Base-by-base conservation (phyloP, 352 stramenopile species). In the Pythium pyrilobum region DNA sequence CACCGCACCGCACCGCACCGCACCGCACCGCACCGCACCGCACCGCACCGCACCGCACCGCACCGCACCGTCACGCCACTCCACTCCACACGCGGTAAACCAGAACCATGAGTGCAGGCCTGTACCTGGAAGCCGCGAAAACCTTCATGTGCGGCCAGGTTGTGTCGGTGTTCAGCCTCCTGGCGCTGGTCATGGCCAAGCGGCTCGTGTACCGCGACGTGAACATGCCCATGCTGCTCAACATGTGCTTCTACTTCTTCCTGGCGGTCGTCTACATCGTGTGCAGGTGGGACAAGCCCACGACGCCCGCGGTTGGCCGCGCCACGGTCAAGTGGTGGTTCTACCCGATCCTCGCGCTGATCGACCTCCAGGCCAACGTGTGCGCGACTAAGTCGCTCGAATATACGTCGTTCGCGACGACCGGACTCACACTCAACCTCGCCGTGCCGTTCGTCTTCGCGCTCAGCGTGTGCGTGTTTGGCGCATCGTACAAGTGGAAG, bases 351-450 rank as follows among this genome's bases (percentile, higher is more conserved):
- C 53, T 78, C 0, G 72, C 67, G 13, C 34, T 73, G n/a, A 57
- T 79, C 12, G 69, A 80, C 27, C 48, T 75, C 8, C 53, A 82
- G 44, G 72, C 64, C 13, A 79, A 82, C 54, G 66, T 66, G 21
- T 68, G 58, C 21, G 64, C 64, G 0, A 56, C 67, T 6, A 61
- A 57, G 4, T 54, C 66, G 7, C 59, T 80, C 38, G 61, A 58
- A 33, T 77, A 67, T 51, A 42, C 50, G 1, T 62, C 73, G 27
- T 82, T 75, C 50, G 49, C 49, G 20, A 64, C 65, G 0, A 59
- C 65, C 2, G 72, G 59, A 0, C 48, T 79, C 2, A 62, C 74
- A 37, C 59, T 82, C 20, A 77, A 79, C 54, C 51, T 79, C 24
- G 60, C 72, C 8, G 71, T 77, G 18, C 72, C 72, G 13, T 80